These are phyloP conservation scores for Cocos nucifera DNA, from an alignment of 176 grass and related monocot species.

Conservation along the genomic window DNA sequence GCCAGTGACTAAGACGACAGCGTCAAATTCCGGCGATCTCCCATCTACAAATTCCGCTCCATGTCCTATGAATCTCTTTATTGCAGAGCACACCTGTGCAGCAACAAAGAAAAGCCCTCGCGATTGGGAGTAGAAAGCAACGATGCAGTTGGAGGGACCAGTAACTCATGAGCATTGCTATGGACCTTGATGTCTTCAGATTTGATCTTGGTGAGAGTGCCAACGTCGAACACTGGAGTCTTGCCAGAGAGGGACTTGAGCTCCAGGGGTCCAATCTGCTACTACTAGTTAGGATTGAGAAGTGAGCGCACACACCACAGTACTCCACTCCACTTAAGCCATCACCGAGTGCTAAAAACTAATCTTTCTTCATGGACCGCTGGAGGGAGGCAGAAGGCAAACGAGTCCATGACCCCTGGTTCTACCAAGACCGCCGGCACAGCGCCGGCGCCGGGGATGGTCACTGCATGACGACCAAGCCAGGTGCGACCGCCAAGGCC, in stretches of 20 bases:
- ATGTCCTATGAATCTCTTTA: constrained; percentile 36
- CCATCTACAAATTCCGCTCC: constrained; percentile 67
- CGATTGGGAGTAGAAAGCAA: too few relatives aligned
- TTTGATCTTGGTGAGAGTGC: constrained; percentile 66
- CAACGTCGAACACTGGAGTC: constrained; percentile 76
- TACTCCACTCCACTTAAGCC: too few relatives aligned
- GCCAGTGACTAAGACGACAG: constrained; percentile 66
- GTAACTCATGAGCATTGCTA: background rate
- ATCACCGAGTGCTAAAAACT: too few relatives aligned
- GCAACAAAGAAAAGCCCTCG: too few relatives aligned
- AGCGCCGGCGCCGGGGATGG: too few relatives aligned
- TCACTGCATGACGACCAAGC: background rate
- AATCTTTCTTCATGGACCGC: background rate
- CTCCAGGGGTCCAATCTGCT: constrained; percentile 53
- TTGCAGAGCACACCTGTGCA: constrained; percentile 42
- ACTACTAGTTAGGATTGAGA: too few relatives aligned
- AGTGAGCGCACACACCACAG: too few relatives aligned
- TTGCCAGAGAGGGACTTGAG: constrained; percentile 57
- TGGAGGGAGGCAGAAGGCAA: constrained; percentile 1
- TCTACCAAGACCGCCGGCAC: background rate
- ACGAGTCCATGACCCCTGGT: background rate
- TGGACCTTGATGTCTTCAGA: constrained; percentile 64
- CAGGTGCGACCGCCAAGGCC: too few relatives aligned
- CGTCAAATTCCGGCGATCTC: constrained; percentile 43
- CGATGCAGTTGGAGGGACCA: too few relatives aligned